These are phyloP conservation scores for Tetrahymena borealis DNA, from an alignment of 73 alveolate genomes.

Conservation along the genomic window DNA sequence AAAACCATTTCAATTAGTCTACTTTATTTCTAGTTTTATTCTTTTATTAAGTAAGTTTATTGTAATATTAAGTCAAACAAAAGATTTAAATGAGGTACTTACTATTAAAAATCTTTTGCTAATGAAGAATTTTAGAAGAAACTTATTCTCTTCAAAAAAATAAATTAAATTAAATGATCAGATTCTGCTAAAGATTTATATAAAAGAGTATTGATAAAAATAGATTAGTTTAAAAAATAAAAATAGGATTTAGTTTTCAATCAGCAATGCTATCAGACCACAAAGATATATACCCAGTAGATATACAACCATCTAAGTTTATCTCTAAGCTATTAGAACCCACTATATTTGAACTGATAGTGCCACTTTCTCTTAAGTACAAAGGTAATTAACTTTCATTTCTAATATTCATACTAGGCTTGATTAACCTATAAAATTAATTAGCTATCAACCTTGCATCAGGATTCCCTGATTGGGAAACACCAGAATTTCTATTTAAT, in stretches of 20 bases:
- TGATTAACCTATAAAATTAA: neutral
- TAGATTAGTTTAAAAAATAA: too few relatives aligned
- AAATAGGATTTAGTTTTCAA: too few relatives aligned
- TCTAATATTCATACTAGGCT: neutral
- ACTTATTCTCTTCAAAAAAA: too few relatives aligned
- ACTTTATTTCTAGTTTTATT: neutral
- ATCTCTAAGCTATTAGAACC: neutral
- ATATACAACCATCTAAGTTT: neutral
- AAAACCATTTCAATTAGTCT: neutral
- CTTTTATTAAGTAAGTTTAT: neutral
- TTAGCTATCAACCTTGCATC: neutral
- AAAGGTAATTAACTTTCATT: neutral
- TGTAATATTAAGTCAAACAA: too few relatives aligned
- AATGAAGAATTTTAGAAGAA: too few relatives aligned
- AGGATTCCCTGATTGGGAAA: neutral
- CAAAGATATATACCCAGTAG: too few relatives aligned
- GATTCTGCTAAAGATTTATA: too few relatives aligned
- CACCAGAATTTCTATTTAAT: neutral
- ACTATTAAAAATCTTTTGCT: too few relatives aligned
- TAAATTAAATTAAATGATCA: too few relatives aligned
- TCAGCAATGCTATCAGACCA: neutral
- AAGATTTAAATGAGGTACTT: too few relatives aligned
- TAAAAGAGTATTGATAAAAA: too few relatives aligned
- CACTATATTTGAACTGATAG: neutral
- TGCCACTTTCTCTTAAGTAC: neutral